Conservation (phyloP, 140 eudicot genomes). For the Oenanthe javanica region DNA sequence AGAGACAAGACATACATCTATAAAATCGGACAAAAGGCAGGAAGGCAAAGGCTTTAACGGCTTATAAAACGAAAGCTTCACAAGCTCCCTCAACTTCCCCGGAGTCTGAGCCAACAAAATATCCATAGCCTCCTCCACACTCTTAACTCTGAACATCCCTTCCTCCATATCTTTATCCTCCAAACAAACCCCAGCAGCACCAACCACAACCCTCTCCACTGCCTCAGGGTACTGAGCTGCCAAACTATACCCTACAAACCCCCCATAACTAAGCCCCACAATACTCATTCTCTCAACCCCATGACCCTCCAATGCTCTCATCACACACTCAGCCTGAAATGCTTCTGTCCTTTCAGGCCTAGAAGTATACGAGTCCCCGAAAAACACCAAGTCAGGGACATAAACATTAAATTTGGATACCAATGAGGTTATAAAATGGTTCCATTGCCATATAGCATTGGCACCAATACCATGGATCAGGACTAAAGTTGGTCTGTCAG, state of each 20-base stretch:
- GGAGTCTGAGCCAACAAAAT: slow-evolving; percentile 77
- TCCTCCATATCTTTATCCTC: slow-evolving; percentile 70
- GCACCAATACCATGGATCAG: slow-evolving; percentile 83
- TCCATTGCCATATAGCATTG: slow-evolving; percentile 88
- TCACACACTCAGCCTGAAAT: slow-evolving; percentile 71
- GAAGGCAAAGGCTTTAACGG: slow-evolving; percentile 61
- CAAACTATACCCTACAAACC: slow-evolving; percentile 82
- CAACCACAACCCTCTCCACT: slow-evolving; percentile 68
- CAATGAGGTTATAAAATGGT: slow-evolving; percentile 40
- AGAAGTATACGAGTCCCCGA: slow-evolving; percentile 62
- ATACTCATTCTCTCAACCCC: slow-evolving; percentile 44
- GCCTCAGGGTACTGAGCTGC: slow-evolving; percentile 63
- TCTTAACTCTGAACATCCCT: slow-evolving; percentile 60
- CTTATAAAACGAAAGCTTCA: slow-evolving; percentile 50
- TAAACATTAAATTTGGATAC: slow-evolving; percentile 55
- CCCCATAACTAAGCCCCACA: slow-evolving; percentile 89
- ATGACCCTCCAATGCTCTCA: slow-evolving; percentile 36
- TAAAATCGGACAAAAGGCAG: slow-evolving; percentile 61
- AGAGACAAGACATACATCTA: slow-evolving; percentile 50
- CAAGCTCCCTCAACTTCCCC: slow-evolving; percentile 51
- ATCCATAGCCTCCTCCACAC: slow-evolving; percentile 54
- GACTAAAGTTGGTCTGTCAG: slow-evolving; percentile 40
- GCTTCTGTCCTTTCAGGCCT: slow-evolving; percentile 52
- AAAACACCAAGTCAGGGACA: slow-evolving; percentile 76
- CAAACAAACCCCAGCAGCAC: slow-evolving; percentile 59